Evolutionary conservation across 768 basidiomycete species (phyloP).

Genomic region (Serendipita indica): DNA sequence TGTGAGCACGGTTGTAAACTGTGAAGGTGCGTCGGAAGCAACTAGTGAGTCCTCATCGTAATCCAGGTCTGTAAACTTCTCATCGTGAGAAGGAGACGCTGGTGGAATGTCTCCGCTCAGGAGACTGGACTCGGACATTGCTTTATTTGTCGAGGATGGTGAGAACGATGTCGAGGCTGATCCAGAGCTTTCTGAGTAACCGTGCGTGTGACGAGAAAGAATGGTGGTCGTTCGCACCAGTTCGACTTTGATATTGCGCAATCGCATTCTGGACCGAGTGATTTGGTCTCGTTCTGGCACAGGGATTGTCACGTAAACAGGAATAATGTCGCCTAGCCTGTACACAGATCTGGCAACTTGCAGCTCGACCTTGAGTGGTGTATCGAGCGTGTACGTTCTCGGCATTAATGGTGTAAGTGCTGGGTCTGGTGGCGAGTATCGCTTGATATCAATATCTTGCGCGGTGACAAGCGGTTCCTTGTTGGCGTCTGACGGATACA

Average conservation of each 20-base stretch:
- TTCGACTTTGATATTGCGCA: constrained; percentile 70
- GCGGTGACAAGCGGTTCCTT: constrained; percentile 28
- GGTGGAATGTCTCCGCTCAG: not conserved
- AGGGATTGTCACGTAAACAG: constrained; percentile 67
- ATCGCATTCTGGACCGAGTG: constrained; percentile 49
- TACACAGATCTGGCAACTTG: constrained; percentile 62
- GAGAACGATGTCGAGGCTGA: constrained; percentile 32
- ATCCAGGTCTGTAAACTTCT: not conserved
- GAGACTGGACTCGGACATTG: not conserved
- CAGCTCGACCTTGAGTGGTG: constrained; percentile 53
- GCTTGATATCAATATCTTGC: constrained; percentile 56
- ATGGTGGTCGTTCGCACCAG: constrained; percentile 36
- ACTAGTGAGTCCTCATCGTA: constrained; percentile 15
- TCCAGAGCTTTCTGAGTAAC: not conserved
- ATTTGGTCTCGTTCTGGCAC: constrained; percentile 56
- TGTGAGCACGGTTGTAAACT: constrained; percentile 46
- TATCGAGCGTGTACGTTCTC: constrained; percentile 38
- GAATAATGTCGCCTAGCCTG: constrained; percentile 55
- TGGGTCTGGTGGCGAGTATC: constrained; percentile 54
- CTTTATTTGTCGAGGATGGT: not conserved
- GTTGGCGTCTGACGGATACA: constrained; percentile 32
- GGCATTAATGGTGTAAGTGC: constrained; percentile 39
- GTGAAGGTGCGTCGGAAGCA: constrained; percentile 28
- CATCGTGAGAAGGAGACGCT: not conserved
- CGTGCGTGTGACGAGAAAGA: constrained; percentile 8